phyloP scores from a whole-genome alignment of 257 asterid genomes.

The Eustoma russellianum region DNA sequence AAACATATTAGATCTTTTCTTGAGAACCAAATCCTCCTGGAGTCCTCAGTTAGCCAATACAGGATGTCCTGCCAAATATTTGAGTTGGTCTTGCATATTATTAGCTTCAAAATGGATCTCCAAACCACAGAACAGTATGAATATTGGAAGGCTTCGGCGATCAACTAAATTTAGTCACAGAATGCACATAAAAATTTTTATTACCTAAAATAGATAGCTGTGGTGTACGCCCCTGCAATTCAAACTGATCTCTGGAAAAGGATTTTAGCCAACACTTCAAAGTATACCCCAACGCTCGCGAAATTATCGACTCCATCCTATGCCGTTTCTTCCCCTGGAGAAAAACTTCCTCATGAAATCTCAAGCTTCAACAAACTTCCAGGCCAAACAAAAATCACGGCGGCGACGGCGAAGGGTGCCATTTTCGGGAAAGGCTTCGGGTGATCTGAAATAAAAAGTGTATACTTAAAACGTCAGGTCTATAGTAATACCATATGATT shows the following conservation, averaged over 20 bases:
- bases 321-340: slow-evolving; percentile 10
- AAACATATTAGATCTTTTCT: too few relatives aligned
- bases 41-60: too few relatives aligned
- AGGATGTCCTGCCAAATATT: too few relatives aligned
- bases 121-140: too few relatives aligned
- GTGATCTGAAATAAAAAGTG: slow-evolving; percentile 24
- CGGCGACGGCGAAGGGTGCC: too few relatives aligned
- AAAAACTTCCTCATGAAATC: slow-evolving; percentile 3
- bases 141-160: too few relatives aligned
- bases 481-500: too few relatives aligned
- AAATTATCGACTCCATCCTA: slow-evolving; percentile 77
- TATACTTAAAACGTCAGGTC: too few relatives aligned
- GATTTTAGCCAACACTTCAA: slow-evolving; percentile 95
- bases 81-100: too few relatives aligned
- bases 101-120: too few relatives aligned
- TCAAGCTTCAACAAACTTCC: background rate
- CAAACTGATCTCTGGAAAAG: slow-evolving; percentile 90
- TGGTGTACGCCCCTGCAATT: slow-evolving; percentile 78
- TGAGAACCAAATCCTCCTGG: too few relatives aligned
- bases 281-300: slow-evolving; percentile 89
- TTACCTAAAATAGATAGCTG: slow-evolving; percentile 88
- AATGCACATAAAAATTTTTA: background rate
- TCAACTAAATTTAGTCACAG: slow-evolving; percentile 11
- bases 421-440: slow-evolving; percentile 7
- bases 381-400: too few relatives aligned